Conservation (phyloP, 768 basidiomycete species). For the Porphyrellus cyaneotinctus region DNA sequence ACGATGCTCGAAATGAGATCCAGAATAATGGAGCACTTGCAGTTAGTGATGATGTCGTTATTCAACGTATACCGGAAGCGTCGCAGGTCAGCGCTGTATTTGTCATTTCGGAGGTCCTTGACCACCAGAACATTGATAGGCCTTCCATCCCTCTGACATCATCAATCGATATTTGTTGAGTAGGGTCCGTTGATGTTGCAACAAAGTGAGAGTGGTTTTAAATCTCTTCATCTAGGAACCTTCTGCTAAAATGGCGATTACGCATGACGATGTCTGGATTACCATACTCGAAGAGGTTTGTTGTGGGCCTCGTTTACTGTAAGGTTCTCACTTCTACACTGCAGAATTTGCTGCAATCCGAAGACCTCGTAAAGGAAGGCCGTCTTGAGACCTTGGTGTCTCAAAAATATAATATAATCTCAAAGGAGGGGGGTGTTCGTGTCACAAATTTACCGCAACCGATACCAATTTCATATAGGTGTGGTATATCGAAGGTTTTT, state of each 20-base stretch:
- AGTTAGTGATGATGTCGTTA: background rate
- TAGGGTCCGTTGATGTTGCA: background rate
- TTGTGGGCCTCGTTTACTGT: background rate
- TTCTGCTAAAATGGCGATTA: background rate
- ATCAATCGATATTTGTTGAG: slow-evolving; percentile 8
- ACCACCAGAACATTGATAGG: background rate
- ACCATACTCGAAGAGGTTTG: slow-evolving; percentile 4
- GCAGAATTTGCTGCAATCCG: background rate
- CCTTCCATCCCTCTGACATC: slow-evolving; percentile 11
- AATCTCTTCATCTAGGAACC: background rate
- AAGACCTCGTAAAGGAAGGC: slow-evolving; percentile 1
- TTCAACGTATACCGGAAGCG: background rate
- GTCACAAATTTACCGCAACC: background rate
- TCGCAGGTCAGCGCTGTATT: background rate
- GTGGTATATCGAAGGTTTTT: slow-evolving; percentile 1
- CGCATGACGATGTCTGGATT: slow-evolving; percentile 9
- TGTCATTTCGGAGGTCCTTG: background rate
- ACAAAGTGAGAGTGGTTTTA: no score
- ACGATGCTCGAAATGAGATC: background rate
- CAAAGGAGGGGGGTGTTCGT: background rate
- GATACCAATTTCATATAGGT: background rate
- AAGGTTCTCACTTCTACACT: background rate
- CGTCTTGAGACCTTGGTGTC: background rate
- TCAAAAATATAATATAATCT: background rate
- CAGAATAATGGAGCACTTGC: background rate